Base-by-base conservation (phyloP, 2,329 filamentous ascomycete species). In the Colletotrichum cereale region DNA sequence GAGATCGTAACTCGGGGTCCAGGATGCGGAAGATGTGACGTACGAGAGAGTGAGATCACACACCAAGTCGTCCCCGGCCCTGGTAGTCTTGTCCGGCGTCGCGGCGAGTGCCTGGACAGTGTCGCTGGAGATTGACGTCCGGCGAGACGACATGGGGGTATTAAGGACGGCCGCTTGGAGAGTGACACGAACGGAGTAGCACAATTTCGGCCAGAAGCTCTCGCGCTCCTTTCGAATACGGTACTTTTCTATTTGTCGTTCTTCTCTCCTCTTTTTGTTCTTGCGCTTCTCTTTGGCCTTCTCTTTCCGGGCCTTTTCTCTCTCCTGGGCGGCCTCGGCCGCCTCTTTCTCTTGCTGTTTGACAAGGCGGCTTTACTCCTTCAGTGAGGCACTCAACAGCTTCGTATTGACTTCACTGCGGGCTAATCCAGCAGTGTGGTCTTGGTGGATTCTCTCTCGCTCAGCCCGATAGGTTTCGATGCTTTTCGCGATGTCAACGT, bases 1-100 rank as follows among this genome's bases (percentile, higher is more conserved):
- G 48, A 92, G 79, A 74, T 92, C 89, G 77, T 92, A 92, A 66
- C 84, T 87, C 2, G 90, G 88, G 0, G 82, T 80, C 90, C 90
- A 92, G 72, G 81, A 87, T 0, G 89, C 89, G 1, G 84, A 83
- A 10, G 83, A 81, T 0, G 90, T 90, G 44, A 91, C 85, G 75
- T 91, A 91, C 0, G 86, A 88, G n/a, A 91, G 75, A 4, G 85
- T 82, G 8, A 92, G 78, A 62, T 86, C 81, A 76, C 85, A 87
- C 8, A 53, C 79, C 56, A 67, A 63, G 38, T 31, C 74, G 62
- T 26, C 68, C 61, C 71, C 76, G n/a, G n/a, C n/a, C 1, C 66
- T 61, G 1, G 74, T 75, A 5, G 70, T 61, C 48, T 74, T 74
- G 42, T 62, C 76, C 84, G 62, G 86, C 76, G 53, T 81, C 80